phyloP scores from a whole-genome alignment of 2,329 filamentous ascomycete genomes.

The Aureobasidium sp. region DNA sequence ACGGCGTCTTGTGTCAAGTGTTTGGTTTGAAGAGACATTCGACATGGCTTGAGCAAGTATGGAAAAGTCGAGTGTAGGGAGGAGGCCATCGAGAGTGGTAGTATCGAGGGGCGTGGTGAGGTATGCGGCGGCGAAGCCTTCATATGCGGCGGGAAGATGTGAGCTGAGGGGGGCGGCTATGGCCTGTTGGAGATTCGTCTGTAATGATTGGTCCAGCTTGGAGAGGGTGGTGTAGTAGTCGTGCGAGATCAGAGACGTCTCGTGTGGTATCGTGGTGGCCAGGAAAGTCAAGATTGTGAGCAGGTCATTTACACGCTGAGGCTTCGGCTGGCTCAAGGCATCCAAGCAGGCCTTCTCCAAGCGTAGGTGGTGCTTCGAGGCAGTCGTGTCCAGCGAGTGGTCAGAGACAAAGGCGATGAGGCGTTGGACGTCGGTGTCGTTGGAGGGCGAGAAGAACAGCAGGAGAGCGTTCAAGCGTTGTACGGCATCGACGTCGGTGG shows the following conservation, averaged over 20 bases:
- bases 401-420: conserved; percentile 31
- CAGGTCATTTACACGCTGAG: neutral
- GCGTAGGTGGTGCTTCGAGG: conserved; percentile 36
- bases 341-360: conserved; percentile 35
- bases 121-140: conserved; percentile 33
- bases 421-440: conserved; percentile 33
- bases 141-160: conserved; percentile 30
- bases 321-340: conserved; percentile 20
- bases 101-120: conserved; percentile 23
- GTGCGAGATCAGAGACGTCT: conserved; percentile 17
- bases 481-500: conserved; percentile 32
- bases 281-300: conserved; percentile 12
- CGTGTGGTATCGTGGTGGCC: conserved; percentile 1
- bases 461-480: conserved; percentile 36
- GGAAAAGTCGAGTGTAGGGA: conserved; percentile 20
- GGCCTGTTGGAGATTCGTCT: conserved; percentile 24
- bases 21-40: neutral
- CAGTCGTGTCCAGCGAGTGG: conserved; percentile 14
- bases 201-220: conserved; percentile 19
- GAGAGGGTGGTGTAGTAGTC: conserved; percentile 29
- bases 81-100: conserved; percentile 23
- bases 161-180: conserved; percentile 27
- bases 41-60: neutral
- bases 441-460: conserved; percentile 35
- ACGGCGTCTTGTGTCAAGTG: conserved; percentile 24